These are phyloP conservation scores for Balansia obtecta DNA, from an alignment of 2,329 filamentous ascomycete species.

Conservation along the genomic window DNA sequence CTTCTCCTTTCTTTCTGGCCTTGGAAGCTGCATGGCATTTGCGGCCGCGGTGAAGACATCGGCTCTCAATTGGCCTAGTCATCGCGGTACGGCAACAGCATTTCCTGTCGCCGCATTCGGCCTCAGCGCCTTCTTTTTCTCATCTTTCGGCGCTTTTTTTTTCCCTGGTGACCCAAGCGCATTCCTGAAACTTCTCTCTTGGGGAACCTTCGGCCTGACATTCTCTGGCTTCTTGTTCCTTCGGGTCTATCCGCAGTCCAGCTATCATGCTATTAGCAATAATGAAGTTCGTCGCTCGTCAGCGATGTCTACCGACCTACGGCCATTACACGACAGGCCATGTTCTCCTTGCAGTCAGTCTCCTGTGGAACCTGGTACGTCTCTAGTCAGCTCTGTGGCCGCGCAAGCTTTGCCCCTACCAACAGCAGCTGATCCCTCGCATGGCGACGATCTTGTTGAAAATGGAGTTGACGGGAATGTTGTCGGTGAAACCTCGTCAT, in stretches of 20 bases:
- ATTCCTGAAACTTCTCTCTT: constrained; percentile 68
- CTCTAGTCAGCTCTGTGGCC: constrained; percentile 9
- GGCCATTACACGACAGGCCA: neutral
- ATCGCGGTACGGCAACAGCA: constrained; percentile 86
- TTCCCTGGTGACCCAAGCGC: constrained; percentile 75
- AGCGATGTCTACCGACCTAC: neutral
- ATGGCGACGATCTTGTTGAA: neutral
- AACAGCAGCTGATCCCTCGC: neutral
- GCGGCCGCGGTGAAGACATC: constrained; percentile 74
- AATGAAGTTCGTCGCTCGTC: constrained; percentile 9
- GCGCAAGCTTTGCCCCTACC: neutral
- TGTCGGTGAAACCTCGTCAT: constrained; percentile 65
- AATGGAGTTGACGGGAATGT: constrained; percentile 24
- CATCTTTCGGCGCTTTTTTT: constrained; percentile 59
- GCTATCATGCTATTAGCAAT: constrained; percentile 44
- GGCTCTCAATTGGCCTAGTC: constrained; percentile 81
- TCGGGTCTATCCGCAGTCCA: constrained; percentile 46
- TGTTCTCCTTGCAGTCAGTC: constrained; percentile 16
- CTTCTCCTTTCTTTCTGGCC: constrained; percentile 73
- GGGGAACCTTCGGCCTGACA: constrained; percentile 66
- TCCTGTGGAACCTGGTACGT: constrained; percentile 55
- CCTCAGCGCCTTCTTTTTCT: constrained; percentile 93
- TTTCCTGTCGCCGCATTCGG: constrained; percentile 90
- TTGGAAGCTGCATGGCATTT: constrained; percentile 88
- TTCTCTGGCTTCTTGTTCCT: constrained; percentile 77